Percentiles rank a stretch among this genome's conserved stretches.
Evolutionary conservation across 371 early-diverging fungal species (phyloP).

Genomic region (Zopfochytrium polystomum): DNA sequence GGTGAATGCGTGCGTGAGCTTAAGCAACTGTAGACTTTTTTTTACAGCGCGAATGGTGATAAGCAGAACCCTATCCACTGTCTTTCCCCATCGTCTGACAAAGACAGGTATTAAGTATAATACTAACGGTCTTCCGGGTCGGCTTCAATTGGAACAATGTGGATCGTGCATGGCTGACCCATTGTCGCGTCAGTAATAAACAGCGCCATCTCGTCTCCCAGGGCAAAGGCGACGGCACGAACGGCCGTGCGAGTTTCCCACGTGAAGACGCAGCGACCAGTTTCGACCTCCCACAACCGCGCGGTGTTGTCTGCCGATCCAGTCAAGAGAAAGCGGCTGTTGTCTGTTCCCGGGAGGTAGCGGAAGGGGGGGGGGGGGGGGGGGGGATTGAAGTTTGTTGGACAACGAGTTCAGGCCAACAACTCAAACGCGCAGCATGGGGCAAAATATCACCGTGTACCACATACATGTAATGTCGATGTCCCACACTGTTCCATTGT

Average conservation of each 20-base stretch:
- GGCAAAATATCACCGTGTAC: slow-evolving; percentile 1
- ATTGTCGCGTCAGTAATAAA: slow-evolving; percentile 95
- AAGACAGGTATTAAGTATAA: not conserved
- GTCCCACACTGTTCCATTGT: slow-evolving; percentile 94
- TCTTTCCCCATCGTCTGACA: not conserved
- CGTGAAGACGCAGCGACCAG: slow-evolving; percentile 84
- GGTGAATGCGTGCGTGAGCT: not conserved
- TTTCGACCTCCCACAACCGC: slow-evolving; percentile 93
- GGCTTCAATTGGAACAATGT: slow-evolving; percentile 72
- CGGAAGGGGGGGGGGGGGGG: too few species aligned
- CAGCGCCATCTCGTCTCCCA: slow-evolving; percentile 80
- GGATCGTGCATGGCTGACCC: slow-evolving; percentile 83
- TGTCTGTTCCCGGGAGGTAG: slow-evolving; percentile 44
- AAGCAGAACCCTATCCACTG: not conserved
- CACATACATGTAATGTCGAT: slow-evolving; percentile 83
- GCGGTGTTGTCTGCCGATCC: slow-evolving; percentile 94
- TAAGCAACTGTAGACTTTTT: not conserved
- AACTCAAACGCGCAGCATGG: too few species aligned
- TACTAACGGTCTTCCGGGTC: slow-evolving; percentile 51
- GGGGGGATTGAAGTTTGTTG: too few species aligned
- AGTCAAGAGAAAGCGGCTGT: slow-evolving; percentile 73
- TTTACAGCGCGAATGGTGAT: not conserved
- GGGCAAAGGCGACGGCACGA: slow-evolving; percentile 86
- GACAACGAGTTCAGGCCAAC: too few species aligned
- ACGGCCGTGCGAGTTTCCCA: slow-evolving; percentile 92